Evolutionary conservation across 768 basidiomycete genomes (phyloP), one percentile per base, ranked within the genome.

Genomic region (Leucosporidium creatinivorum): DNA sequence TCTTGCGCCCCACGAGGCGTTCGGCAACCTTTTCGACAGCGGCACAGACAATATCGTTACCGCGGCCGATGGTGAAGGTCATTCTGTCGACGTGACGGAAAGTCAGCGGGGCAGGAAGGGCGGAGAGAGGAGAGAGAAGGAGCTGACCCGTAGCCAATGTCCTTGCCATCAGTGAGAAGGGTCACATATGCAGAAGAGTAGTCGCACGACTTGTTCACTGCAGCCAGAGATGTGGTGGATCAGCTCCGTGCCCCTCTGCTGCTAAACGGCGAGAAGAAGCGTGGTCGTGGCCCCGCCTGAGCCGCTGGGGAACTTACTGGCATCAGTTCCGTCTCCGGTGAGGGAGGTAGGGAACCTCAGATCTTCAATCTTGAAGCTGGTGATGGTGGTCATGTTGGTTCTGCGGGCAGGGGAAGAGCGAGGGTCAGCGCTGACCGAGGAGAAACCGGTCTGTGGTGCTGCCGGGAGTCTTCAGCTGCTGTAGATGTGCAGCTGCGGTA

Each of bases 11-110:
- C 19, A 93, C 79, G 18, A 97, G 83, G n/a, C 89, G 85, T 71
- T 56, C 36, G 6, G 61, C 50, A 31, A 64, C 39, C 31, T 25
- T 28, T 4, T 17, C 17, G 7, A 96, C 92, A 0, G 91, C 87
- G 47, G 80, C 81, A 78, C 91, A 93, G 52, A 94, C 93, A 69
- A 96, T 92, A 68, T 98, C 93, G 75, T 93, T 97, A 33, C 93
- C 93, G 51, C 93, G 86, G 0, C 91, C 91, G 72, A 91, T 93
- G 17, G 92, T 93, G 77, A 93, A 93, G 4, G 91, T 92, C 90
- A 92, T 90, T 63, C 91, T 91, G 49, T 69, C 31, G 31, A 12
- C 33, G n/a, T n/a, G n/a, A 10, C 6, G 50, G 36, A 39, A 12
- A 23, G 23, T 30, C 36, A 21, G 25, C 21, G 23, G 21, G 23